These are phyloP conservation scores for Escallonia herrerae DNA, from an alignment of 129 eudicot species.

Conservation along the genomic window DNA sequence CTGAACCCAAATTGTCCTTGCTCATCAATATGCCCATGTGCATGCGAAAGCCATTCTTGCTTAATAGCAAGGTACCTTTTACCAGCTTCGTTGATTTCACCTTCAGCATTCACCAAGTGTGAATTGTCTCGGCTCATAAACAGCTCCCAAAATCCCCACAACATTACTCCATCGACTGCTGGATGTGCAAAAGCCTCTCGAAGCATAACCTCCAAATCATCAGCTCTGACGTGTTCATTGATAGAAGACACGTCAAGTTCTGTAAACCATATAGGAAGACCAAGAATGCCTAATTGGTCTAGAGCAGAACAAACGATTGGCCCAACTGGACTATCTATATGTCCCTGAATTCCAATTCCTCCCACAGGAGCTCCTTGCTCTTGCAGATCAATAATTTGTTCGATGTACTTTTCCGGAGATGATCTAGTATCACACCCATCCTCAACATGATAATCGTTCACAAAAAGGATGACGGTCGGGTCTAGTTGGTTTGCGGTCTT, in stretches of 20 bases:
- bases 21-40: slow-evolving; percentile 57
- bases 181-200: slow-evolving; percentile 90
- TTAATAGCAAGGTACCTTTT: slow-evolving; percentile 52
- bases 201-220: slow-evolving; percentile 88
- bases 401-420: slow-evolving; percentile 65
- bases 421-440: slow-evolving; percentile 73
- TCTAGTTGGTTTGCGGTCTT: slow-evolving; percentile 62
- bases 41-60: slow-evolving; percentile 74
- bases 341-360: slow-evolving; percentile 90
- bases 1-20: slow-evolving; percentile 57
- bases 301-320: slow-evolving; percentile 69
- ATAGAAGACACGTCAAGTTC: slow-evolving; percentile 81
- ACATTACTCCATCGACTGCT: slow-evolving; percentile 80
- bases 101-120: slow-evolving; percentile 83
- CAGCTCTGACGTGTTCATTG: slow-evolving; percentile 72
- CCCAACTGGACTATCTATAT: slow-evolving; percentile 77
- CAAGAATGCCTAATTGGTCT: slow-evolving; percentile 59
- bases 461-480: slow-evolving; percentile 64
- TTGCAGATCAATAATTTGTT: slow-evolving; percentile 61
- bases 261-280: slow-evolving; percentile 93
- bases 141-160: slow-evolving; percentile 98
- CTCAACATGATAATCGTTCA: slow-evolving; percentile 80
- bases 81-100: slow-evolving; percentile 82
- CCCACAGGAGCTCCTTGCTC: slow-evolving; percentile 86
- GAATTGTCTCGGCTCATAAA: slow-evolving; percentile 83